These are phyloP conservation scores for Xylariaceae sp. DNA, from an alignment of 2,329 filamentous ascomycete species.

Conservation along the genomic window DNA sequence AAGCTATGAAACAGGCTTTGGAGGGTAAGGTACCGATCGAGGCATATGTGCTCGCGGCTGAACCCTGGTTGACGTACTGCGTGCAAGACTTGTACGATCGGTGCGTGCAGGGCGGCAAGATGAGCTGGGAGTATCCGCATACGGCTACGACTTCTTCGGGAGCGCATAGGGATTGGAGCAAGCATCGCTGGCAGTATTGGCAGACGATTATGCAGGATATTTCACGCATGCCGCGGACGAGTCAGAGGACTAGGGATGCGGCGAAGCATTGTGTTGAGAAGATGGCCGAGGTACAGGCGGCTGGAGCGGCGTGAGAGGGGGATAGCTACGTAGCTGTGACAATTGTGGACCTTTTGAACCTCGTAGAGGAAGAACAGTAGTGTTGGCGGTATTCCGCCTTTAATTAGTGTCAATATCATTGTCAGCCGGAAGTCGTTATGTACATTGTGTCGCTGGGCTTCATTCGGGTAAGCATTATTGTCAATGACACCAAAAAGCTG, in stretches of 20 bases:
- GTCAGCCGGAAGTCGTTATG: background rate
- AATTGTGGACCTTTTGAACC: background rate
- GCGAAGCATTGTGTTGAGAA: constrained; percentile 11
- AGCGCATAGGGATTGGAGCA: constrained; percentile 13
- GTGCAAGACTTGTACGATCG: constrained; percentile 12
- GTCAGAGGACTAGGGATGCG: constrained; percentile 1
- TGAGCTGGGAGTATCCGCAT: constrained; percentile 16
- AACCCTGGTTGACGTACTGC: constrained; percentile 15
- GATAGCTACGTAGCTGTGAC: background rate
- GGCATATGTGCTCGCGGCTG: constrained; percentile 8
- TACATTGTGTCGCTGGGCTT: background rate
- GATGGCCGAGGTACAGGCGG: constrained; percentile 6
- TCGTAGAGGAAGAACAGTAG: too few species aligned
- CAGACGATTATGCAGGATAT: constrained; percentile 13
- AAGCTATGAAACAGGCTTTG: constrained; percentile 10
- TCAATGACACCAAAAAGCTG: background rate
- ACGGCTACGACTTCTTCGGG: constrained; percentile 11
- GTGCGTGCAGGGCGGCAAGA: constrained; percentile 9
- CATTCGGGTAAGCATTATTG: background rate
- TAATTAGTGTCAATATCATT: background rate
- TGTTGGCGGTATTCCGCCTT: too few species aligned
- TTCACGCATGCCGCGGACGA: background rate
- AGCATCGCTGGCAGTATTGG: constrained; percentile 15
- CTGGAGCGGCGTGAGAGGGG: background rate
- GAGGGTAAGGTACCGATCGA: constrained; percentile 8